Evolutionary conservation across 1,284 basidiomycete genomes (phyloP).

Genomic region (Cryptococcus wingfieldii): DNA sequence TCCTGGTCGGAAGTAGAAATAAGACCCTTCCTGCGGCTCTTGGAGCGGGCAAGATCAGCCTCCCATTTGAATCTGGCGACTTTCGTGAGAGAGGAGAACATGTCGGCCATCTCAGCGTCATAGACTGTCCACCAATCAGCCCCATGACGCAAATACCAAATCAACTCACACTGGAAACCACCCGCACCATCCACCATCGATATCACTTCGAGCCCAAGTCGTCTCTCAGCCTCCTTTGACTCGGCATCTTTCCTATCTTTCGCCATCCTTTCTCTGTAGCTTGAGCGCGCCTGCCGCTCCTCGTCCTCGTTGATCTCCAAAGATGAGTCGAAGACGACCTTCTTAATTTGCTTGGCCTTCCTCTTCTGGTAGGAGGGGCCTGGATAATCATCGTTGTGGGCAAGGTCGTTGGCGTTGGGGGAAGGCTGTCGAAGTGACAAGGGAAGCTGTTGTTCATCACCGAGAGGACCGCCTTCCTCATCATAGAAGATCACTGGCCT

Average conservation of each 20-base stretch:
- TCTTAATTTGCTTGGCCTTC: constrained; percentile 13
- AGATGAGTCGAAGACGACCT: constrained; percentile 11
- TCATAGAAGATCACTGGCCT: too few relatives aligned
- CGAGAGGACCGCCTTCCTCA: too few relatives aligned
- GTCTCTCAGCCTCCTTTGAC: constrained; percentile 12
- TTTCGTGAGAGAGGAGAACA: constrained; percentile 18
- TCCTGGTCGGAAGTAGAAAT: neutral
- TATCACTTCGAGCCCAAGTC: constrained; percentile 5
- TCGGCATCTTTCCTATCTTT: constrained; percentile 4
- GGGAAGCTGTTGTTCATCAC: too few relatives aligned
- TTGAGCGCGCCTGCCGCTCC: constrained; percentile 8
- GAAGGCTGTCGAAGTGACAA: too few relatives aligned
- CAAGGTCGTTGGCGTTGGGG: too few relatives aligned
- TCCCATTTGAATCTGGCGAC: constrained; percentile 32
- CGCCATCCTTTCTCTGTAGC: constrained; percentile 20
- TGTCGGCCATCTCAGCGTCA: constrained; percentile 25
- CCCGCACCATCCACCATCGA: constrained; percentile 24
- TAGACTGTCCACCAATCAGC: constrained; percentile 19
- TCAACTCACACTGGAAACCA: constrained; percentile 25
- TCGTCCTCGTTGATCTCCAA: constrained; percentile 11
- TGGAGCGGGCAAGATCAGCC: constrained; percentile 17
- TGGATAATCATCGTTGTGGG: neutral
- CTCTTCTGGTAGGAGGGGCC: constrained; percentile 6
- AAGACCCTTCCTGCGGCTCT: constrained; percentile 4
- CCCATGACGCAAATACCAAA: neutral